Conservation (phyloP, 106 monocot genomes). For the Dendrobium chrysotoxum region DNA sequence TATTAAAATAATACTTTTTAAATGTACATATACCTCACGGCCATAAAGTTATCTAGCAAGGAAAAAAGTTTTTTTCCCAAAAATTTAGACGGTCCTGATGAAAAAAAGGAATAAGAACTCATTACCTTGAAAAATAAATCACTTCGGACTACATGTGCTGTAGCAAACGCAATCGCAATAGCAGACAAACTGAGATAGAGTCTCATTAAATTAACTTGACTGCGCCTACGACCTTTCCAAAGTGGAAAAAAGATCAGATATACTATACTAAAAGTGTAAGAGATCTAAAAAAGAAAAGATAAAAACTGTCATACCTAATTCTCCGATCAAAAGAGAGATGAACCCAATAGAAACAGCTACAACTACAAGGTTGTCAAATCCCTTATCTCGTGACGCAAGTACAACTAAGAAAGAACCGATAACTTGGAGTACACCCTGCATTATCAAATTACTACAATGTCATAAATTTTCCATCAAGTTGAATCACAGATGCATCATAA, state of each 20-base stretch:
- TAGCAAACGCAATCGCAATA: slow-evolving; percentile 39
- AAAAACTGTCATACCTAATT: slow-evolving; percentile 37
- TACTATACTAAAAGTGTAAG: background rate
- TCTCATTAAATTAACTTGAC: slow-evolving; percentile 32
- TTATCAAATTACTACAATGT: background rate
- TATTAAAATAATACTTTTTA: background rate
- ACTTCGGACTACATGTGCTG: slow-evolving; percentile 46
- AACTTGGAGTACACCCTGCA: slow-evolving; percentile 39
- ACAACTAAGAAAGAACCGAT: slow-evolving; percentile 24
- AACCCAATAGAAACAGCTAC: slow-evolving; percentile 39
- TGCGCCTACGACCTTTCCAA: slow-evolving; percentile 46
- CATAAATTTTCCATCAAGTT: background rate
- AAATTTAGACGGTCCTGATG: background rate
- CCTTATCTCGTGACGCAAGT: slow-evolving; percentile 16
- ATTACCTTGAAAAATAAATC: slow-evolving; percentile 53
- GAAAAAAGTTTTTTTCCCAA: background rate
- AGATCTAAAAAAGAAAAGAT: background rate
- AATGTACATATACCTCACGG: background rate
- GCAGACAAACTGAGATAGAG: slow-evolving; percentile 46
- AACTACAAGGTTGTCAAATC: slow-evolving; percentile 22
- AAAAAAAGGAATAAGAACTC: background rate
- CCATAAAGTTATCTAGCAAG: background rate
- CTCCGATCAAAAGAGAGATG: slow-evolving; percentile 58
- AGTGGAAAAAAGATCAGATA: background rate
- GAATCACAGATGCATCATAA: slow-evolving; percentile 2